phyloP scores from a whole-genome alignment of 2,329 filamentous ascomycete species.

The Beauveria rudraprayagi region DNA sequence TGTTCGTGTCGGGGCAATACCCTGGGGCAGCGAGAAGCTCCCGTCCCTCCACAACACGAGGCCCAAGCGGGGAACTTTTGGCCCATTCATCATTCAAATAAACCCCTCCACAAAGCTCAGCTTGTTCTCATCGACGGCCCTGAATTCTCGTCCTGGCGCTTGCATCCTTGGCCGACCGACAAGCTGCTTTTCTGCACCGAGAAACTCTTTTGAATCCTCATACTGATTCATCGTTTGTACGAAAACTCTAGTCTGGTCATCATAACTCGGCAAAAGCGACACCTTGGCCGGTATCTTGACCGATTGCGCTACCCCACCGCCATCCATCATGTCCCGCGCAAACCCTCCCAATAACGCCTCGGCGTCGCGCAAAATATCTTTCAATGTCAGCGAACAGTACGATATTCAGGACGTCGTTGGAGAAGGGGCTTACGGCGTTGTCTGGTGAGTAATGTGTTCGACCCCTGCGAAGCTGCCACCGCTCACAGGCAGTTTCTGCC shows the following conservation, averaged over 20 bases:
- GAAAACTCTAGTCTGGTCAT: not conserved
- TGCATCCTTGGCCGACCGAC: not conserved
- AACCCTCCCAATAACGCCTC: constrained; percentile 49
- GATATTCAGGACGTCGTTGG: constrained; percentile 99
- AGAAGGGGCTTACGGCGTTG: constrained; percentile 95
- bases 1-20: not conserved
- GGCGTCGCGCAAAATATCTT: constrained; percentile 88
- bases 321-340: constrained; percentile 45
- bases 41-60: constrained; percentile 9
- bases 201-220: not conserved
- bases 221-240: not conserved
- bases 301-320: constrained; percentile 13
- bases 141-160: not conserved
- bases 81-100: constrained; percentile 2
- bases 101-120: constrained; percentile 6
- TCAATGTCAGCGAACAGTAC: constrained; percentile 99
- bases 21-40: not conserved
- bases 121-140: not conserved
- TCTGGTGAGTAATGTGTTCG: constrained; percentile 61
- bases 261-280: not conserved
- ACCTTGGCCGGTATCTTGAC: not conserved
- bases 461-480: constrained; percentile 3
- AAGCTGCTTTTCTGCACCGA: not conserved
- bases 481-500: not conserved
- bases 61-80: constrained; percentile 11